Percentiles rank a stretch among this genome's conserved stretches.
phyloP scores from a whole-genome alignment of 805 yeast genomes.

The Tetrapisispora namnaoensis region DNA sequence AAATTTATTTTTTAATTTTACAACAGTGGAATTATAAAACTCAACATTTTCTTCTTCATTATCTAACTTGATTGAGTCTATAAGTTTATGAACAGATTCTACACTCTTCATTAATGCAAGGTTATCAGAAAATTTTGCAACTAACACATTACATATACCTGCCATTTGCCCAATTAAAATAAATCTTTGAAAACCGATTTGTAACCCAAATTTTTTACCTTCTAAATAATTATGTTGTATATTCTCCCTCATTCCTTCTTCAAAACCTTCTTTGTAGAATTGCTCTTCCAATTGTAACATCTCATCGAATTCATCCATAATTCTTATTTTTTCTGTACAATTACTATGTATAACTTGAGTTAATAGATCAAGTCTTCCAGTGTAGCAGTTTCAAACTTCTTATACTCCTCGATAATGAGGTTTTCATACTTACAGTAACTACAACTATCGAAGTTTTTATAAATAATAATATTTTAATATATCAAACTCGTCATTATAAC shows the following conservation, averaged over 20 bases:
- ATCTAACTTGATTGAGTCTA: conserved; percentile 28
- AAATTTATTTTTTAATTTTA: conserved; percentile 52
- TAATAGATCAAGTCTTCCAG: too few species aligned
- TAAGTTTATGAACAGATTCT: conserved; percentile 16
- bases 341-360: not conserved
- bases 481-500: too few species aligned
- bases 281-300: conserved; percentile 48
- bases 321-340: too few species aligned
- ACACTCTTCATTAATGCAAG: conserved; percentile 16
- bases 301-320: conserved; percentile 37
- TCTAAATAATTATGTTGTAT: conserved; percentile 51
- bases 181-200: conserved; percentile 65
- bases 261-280: conserved; percentile 57
- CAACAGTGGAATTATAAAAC: conserved; percentile 40
- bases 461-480: too few species aligned
- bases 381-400: too few species aligned
- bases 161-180: conserved; percentile 59
- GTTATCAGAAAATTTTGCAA: conserved; percentile 13
- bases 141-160: conserved; percentile 39
- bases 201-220: conserved; percentile 79
- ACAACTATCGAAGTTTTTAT: too few species aligned
- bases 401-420: too few species aligned
- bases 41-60: conserved; percentile 51
- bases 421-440: too few species aligned
- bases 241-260: conserved; percentile 61